Base-by-base conservation (phyloP, 2,329 filamentous ascomycete genomes). In the Aspergillus hiratsukae region DNA sequence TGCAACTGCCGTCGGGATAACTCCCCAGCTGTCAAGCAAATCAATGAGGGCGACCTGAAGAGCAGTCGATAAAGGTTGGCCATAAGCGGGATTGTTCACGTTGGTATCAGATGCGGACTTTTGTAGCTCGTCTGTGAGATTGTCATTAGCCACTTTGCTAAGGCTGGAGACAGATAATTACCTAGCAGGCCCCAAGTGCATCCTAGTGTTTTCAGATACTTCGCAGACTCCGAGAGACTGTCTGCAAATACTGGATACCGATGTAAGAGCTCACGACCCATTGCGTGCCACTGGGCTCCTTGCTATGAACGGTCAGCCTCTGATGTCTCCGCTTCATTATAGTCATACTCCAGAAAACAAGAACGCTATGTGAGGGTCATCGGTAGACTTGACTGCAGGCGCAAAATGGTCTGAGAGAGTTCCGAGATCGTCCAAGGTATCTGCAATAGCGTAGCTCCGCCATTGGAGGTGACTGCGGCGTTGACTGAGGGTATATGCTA, bases 271-370 rank as follows among this genome's bases (percentile, higher is more conserved):
- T 65, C 58, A 11, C 52, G n/a, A 1, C 67, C 68, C 67, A 71
- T 69, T 11, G 56, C 56, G 53, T 57, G 41, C 66, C 66, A 70
- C 31, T 69, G 66, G 25, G 68, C 67, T 37, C 68, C 68, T 55
- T 70, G 68, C 40, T 57, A 35, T 17, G 9, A 10, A 52, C 21
- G 4, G 7, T 56, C 27, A 58, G 56, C 35, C n/a, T 49, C 48
- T 4, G 21, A 4, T 6, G 21, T 45, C n/a, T 23, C 19, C 41
- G n/a, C 9, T 19, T 10, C 21, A 8, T 45, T 23, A 14, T 45
- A 45, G n/a, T 23, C 11, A 6, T 35, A 45, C 41, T 10, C 40
- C 41, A 21, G 21, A 21, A 37, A 48, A 48, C 2, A 57, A n/a
- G 23, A 48, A 31, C 2, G 6, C 29, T 10, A 37, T 29, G 6